These are phyloP conservation scores for Fonsecaea multimorphosa DNA, from an alignment of 2,329 filamentous ascomycete species.

Conservation along the genomic window DNA sequence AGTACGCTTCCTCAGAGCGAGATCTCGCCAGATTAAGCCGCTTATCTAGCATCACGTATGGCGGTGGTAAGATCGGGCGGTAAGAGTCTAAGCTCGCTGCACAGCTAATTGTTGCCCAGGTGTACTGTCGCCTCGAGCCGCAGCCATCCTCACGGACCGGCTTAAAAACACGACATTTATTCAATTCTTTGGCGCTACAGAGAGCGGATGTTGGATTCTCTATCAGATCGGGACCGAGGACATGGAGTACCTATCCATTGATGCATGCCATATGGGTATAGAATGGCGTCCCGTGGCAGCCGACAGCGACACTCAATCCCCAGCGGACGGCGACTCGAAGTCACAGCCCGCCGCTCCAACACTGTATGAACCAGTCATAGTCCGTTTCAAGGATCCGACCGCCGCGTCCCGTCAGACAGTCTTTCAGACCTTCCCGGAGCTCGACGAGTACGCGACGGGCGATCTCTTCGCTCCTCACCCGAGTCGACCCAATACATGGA, in stretches of 20 bases:
- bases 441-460: conserved; percentile 11
- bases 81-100: not conserved
- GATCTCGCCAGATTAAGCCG: conserved; percentile 2
- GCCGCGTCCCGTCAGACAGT: conserved; percentile 1
- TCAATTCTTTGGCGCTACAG: conserved; percentile 17
- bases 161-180: not conserved
- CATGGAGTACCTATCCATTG: conserved; percentile 10
- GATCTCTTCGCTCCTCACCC: conserved; percentile 16
- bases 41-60: conserved; percentile 11
- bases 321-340: not conserved
- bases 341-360: not conserved
- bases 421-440: conserved; percentile 10
- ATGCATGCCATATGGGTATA: conserved; percentile 17
- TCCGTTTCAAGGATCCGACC: not conserved
- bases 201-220: conserved; percentile 6
- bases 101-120: not conserved
- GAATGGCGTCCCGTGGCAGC: conserved; percentile 8
- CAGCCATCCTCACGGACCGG: not conserved
- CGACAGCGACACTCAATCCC: not conserved
- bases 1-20: not conserved
- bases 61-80: conserved; percentile 2
- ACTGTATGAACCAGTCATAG: conserved; percentile 14
- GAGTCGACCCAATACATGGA: conserved; percentile 10
- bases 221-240: conserved; percentile 4
- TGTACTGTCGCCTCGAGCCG: conserved; percentile 14